Evolutionary conservation across 2,329 filamentous ascomycete species (phyloP), one percentile per base, ranked within the genome.

Genomic region (Trichophyton rubrum): DNA sequence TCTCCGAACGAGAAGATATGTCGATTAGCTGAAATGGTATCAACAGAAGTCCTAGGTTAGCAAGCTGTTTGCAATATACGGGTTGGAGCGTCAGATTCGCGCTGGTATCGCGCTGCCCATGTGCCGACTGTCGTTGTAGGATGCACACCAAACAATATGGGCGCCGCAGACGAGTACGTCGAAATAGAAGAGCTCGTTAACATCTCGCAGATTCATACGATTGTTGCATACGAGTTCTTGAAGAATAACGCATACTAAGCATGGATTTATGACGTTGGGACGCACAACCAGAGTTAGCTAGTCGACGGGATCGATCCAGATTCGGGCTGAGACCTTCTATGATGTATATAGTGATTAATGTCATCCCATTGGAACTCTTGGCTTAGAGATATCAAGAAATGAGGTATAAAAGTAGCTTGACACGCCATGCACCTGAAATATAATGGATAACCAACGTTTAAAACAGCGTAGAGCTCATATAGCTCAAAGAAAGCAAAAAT

Each of bases 141-240:
- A 9, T 63, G 62, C 47, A 57, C 62, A 1, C 56, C 59, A n/a
- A 51, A 55, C 15, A 63, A 63, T 58, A 63, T 63, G 62, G 62
- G 62, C 20, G 60, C 57, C n/a, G 62, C 59, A 27, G 57, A 63
- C 20, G 62, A 63, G 24, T 61, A 63, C 38, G 58, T 63, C 17
- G 60, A 59, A 40, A 53, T 61, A 35, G 57, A 58, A 22, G 62
- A 63, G 51, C 35, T 63, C 4, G 56, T 61, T 38, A 57, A 58
- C n/a, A 51, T 61, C 11, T 59, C 62, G 33, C 59, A 61, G 38
- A 56, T 49, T 47, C 62, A 63, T 51, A 58, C 59, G 3, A 38
- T 63, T 35, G 57, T 63, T 20, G 62, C 60, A 17, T 63, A 63
- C 35, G 62, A 61, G 33, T 63, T 61, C n/a, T 56, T 63, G 43